Evolutionary conservation across 2,329 filamentous ascomycete species (phyloP).

Genomic region (Thielaviopsis cerberus): DNA sequence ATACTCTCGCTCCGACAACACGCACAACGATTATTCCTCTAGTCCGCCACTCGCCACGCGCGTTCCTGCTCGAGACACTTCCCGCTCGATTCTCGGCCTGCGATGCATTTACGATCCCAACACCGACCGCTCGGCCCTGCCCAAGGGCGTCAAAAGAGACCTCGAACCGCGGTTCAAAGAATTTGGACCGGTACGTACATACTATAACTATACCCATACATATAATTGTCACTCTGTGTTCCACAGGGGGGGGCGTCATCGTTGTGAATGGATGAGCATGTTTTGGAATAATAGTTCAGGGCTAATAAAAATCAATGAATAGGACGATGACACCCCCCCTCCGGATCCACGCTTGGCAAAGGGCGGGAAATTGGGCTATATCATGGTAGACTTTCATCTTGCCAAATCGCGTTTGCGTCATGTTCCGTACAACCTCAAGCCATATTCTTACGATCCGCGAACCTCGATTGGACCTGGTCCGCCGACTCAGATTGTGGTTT

Average conservation of each 20-base stretch:
- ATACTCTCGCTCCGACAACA: conserved; percentile 14
- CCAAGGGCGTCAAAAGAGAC: conserved; percentile 34
- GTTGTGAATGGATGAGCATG: conserved; percentile 15
- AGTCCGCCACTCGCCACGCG: conserved; percentile 20
- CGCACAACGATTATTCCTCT: conserved; percentile 13
- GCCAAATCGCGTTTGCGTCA: conserved; percentile 53
- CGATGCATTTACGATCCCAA: conserved; percentile 44
- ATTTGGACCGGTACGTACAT: conserved; percentile 46
- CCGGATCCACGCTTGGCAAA: conserved; percentile 65
- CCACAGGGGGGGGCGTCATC: conserved; percentile 40
- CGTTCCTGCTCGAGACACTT: conserved; percentile 38
- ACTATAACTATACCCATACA: conserved; percentile 21
- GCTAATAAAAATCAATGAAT: conserved; percentile 29
- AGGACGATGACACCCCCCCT: conserved; percentile 64
- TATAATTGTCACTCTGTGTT: conserved; percentile 1
- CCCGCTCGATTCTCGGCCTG: conserved; percentile 33
- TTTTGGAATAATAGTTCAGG: conserved; percentile 5
- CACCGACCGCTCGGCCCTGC: conserved; percentile 28
- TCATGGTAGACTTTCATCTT: conserved; percentile 50
- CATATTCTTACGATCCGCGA: conserved; percentile 62
- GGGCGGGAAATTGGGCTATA: conserved; percentile 46
- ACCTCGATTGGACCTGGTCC: conserved; percentile 79
- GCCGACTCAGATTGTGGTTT: conserved; percentile 77
- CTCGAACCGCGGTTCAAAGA: conserved; percentile 43
- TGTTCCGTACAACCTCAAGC: conserved; percentile 61